Conservation (phyloP, 1,284 basidiomycete genomes). For the Cryptococcus floricola region DNA sequence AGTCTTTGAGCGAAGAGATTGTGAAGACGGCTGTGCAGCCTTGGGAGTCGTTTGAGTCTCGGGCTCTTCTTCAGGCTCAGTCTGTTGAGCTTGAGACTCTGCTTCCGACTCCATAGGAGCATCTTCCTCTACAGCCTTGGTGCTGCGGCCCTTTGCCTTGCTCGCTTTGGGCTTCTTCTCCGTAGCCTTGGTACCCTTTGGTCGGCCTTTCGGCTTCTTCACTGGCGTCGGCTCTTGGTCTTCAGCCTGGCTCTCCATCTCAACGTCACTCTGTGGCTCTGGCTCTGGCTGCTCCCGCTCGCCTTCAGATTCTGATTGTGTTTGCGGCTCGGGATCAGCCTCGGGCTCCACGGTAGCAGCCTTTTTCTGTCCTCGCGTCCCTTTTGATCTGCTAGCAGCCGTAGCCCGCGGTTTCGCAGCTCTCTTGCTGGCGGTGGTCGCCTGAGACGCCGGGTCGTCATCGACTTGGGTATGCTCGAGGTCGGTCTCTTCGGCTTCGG, state of each 20-base stretch:
- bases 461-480: background rate
- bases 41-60: background rate
- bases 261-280: background rate
- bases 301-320: slow-evolving; percentile 1
- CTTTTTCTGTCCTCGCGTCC: slow-evolving; percentile 17
- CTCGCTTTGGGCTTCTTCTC: background rate
- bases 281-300: background rate
- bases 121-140: background rate
- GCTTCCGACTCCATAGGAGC: background rate
- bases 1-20: background rate
- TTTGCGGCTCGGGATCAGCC: background rate
- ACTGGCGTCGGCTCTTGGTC: background rate
- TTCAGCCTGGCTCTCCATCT: background rate
- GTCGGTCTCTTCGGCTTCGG: slow-evolving; percentile 6
- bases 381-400: slow-evolving; percentile 7
- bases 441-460: background rate
- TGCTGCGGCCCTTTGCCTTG: background rate
- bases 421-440: slow-evolving; percentile 5
- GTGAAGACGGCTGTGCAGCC: background rate
- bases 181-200: background rate
- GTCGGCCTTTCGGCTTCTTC: slow-evolving; percentile 1
- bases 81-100: background rate
- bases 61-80: background rate
- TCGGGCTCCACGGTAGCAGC: slow-evolving; percentile 9
- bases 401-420: slow-evolving; percentile 15